Percentiles rank a stretch among this genome's conserved stretches.
These are phyloP conservation scores for Fusarium neocosmosporiellum DNA, from an alignment of 2,329 filamentous ascomycete species.

Conservation along the genomic window DNA sequence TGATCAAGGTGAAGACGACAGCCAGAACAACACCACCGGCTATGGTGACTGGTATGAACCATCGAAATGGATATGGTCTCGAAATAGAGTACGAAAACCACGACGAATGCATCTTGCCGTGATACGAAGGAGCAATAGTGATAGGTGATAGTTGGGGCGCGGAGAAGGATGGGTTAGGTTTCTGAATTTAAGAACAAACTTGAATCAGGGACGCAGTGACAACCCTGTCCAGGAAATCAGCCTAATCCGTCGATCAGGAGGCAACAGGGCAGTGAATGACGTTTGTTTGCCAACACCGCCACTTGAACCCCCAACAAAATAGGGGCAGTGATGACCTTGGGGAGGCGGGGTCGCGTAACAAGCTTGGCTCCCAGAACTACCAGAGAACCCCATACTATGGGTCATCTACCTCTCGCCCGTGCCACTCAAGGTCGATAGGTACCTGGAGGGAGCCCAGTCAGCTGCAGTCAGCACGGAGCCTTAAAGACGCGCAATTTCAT, in stretches of 20 bases:
- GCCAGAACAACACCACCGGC: background rate
- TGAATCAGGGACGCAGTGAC: background rate
- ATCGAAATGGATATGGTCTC: conserved; percentile 22
- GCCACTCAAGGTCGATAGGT: background rate
- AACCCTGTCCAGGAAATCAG: background rate
- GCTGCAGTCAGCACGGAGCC: background rate
- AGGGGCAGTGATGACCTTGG: background rate
- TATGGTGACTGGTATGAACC: conserved; percentile 19
- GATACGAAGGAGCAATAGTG: background rate
- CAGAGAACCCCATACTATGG: background rate
- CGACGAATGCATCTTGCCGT: conserved; percentile 20
- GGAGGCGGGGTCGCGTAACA: background rate
- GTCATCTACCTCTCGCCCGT: background rate
- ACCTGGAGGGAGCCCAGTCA: background rate
- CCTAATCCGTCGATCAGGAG: background rate
- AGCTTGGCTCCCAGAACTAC: background rate
- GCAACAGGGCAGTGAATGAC: background rate
- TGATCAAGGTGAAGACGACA: conserved; percentile 14
- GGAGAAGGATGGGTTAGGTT: background rate
- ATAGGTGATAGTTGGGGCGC: background rate
- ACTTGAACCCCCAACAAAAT: background rate
- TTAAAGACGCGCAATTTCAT: background rate
- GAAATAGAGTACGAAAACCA: conserved; percentile 25
- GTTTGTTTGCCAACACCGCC: background rate
- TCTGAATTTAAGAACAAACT: background rate